Percentiles rank a stretch among this genome's conserved stretches.
These are phyloP conservation scores for Metschnikowia bowlesiae DNA, from an alignment of 805 yeast species.

Conservation along the genomic window DNA sequence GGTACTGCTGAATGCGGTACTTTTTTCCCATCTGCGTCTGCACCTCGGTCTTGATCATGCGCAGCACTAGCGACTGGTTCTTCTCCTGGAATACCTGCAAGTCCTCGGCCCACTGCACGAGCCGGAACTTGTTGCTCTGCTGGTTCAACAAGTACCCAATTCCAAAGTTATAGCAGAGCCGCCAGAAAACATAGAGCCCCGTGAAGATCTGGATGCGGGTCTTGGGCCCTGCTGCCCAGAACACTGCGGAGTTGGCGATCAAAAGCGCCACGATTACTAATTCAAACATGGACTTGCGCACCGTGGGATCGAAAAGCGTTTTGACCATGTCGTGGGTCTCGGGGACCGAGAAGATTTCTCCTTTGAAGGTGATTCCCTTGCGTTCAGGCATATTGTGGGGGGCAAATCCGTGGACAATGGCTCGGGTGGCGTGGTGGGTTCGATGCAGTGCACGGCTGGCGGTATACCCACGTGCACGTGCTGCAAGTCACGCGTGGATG, in stretches of 20 bases:
- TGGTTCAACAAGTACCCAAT: constrained; percentile 63
- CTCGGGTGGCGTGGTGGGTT: no score
- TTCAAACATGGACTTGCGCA: constrained; percentile 65
- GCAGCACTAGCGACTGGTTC: constrained; percentile 33
- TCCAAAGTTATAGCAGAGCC: constrained; percentile 73
- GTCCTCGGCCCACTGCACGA: constrained; percentile 50
- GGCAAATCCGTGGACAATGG: not conserved
- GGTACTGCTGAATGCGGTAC: constrained; percentile 34
- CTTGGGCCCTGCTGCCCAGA: constrained; percentile 23
- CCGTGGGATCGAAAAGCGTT: constrained; percentile 71
- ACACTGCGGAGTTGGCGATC: constrained; percentile 29
- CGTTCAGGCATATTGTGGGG: not conserved
- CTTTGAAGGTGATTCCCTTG: constrained; percentile 41
- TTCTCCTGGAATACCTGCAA: constrained; percentile 40
- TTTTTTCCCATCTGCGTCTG: constrained; percentile 36
- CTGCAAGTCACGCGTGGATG: not conserved
- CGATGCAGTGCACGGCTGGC: not conserved
- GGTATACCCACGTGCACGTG: not conserved
- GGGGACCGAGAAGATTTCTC: constrained; percentile 47
- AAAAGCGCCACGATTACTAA: constrained; percentile 46
- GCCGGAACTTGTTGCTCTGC: constrained; percentile 56
- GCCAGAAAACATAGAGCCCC: constrained; percentile 64
- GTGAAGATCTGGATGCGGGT: constrained; percentile 40
- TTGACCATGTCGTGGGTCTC: constrained; percentile 81
- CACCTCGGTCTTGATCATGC: constrained; percentile 31